Percentiles rank a stretch among this genome's conserved stretches.
Evolutionary conservation across 1,139 yeast genomes (phyloP).

Genomic region (Magnusiomyces tetraspermus): DNA sequence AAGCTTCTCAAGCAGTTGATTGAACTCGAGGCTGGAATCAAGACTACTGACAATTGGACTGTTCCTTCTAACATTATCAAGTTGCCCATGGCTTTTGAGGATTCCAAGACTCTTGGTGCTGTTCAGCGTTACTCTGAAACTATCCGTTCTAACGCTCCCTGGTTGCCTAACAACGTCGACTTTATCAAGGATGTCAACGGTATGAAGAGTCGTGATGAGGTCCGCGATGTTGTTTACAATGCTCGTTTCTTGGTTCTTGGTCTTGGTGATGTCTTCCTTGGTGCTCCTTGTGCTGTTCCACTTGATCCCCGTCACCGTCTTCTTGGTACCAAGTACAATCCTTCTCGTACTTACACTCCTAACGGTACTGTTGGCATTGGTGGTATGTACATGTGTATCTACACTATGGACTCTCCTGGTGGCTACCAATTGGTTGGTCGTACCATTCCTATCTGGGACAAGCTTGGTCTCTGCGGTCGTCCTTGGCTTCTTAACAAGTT

Average conservation of each 20-base stretch:
- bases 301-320: slow-evolving; percentile 92
- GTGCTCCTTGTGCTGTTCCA: slow-evolving; percentile 98
- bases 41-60: slow-evolving; percentile 70
- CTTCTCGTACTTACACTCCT: slow-evolving; percentile 91
- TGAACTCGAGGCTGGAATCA: slow-evolving; percentile 66
- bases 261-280: slow-evolving; percentile 92
- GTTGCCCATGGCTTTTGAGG: slow-evolving; percentile 96
- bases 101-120: slow-evolving; percentile 75
- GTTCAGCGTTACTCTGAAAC: slow-evolving; percentile 89
- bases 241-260: slow-evolving; percentile 91
- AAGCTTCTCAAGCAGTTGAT: slow-evolving; percentile 54
- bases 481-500: slow-evolving; percentile 92
- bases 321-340: slow-evolving; percentile 89
- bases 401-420: slow-evolving; percentile 97
- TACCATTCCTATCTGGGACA: slow-evolving; percentile 97
- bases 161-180: slow-evolving; percentile 96
- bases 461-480: slow-evolving; percentile 61
- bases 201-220: slow-evolving; percentile 55
- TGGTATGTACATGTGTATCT: slow-evolving; percentile 97
- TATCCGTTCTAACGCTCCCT: slow-evolving; percentile 85
- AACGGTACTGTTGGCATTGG: slow-evolving; percentile 97
- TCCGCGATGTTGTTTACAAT: slow-evolving; percentile 72
- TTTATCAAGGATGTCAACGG: slow-evolving; percentile 85
- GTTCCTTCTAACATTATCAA: slow-evolving; percentile 73
- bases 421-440: slow-evolving; percentile 96